Evolutionary conservation across 164 flowering plant species (phyloP).

Genomic region (Saururus chinensis): DNA sequence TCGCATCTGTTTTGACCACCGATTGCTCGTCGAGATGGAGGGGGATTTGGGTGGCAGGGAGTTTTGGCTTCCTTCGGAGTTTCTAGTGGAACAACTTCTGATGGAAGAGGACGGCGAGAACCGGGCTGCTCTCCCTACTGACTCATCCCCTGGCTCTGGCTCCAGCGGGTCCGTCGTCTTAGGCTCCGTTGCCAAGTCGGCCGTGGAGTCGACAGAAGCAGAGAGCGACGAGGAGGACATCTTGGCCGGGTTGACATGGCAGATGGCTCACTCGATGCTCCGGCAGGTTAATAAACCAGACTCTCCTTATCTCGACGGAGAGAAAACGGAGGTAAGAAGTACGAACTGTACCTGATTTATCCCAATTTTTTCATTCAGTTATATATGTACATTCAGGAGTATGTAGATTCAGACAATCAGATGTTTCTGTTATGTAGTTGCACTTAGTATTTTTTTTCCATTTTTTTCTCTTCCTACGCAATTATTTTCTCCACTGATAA

Average conservation of each 20-base stretch:
- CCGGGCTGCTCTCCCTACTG: not conserved
- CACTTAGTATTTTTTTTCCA: too few species aligned
- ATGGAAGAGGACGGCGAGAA: slow-evolving; percentile 15
- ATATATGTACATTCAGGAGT: too few species aligned
- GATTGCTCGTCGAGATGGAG: slow-evolving; percentile 25
- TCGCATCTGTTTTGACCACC: not conserved
- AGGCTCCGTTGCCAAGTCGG: slow-evolving; percentile 27
- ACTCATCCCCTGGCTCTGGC: slow-evolving; percentile 1
- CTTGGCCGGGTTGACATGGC: slow-evolving; percentile 38
- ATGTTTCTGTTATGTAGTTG: too few species aligned
- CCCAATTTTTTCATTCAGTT: too few species aligned
- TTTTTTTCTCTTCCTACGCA: not conserved
- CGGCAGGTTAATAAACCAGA: slow-evolving; percentile 10
- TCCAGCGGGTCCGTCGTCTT: slow-evolving; percentile 33
- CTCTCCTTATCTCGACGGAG: not conserved
- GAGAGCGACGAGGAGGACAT: slow-evolving; percentile 28
- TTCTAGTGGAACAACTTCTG: slow-evolving; percentile 36
- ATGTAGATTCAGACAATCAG: too few species aligned
- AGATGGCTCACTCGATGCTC: slow-evolving; percentile 41
- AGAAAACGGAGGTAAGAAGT: slow-evolving; percentile 19
- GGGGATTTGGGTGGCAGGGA: slow-evolving; percentile 40
- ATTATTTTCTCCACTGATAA: not conserved
- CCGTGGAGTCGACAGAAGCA: slow-evolving; percentile 17
- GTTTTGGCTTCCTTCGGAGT: slow-evolving; percentile 63
- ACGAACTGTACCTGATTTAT: too few species aligned